These are phyloP conservation scores for Leccinum longicurvipes DNA, from an alignment of 768 basidiomycete species.

Conservation along the genomic window DNA sequence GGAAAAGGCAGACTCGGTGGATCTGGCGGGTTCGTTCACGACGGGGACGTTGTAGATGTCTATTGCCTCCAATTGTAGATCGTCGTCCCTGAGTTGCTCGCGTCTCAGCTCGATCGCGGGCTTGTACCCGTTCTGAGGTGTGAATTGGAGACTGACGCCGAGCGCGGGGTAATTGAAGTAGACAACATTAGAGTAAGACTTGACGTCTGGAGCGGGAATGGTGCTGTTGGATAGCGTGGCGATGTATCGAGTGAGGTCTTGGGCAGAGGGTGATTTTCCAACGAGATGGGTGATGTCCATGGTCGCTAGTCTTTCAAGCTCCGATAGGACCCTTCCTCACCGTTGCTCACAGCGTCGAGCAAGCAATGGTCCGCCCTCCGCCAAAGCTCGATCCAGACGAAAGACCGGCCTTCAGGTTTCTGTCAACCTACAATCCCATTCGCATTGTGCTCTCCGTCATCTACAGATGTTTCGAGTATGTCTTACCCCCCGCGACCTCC, in stretches of 20 bases:
- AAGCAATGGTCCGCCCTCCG: constrained; percentile 19
- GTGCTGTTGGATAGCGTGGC: constrained; percentile 28
- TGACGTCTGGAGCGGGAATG: constrained; percentile 53
- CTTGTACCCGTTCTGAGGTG: constrained; percentile 62
- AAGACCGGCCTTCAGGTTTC: neutral
- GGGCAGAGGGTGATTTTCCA: constrained; percentile 49
- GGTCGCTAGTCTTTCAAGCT: constrained; percentile 15
- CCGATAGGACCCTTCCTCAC: constrained; percentile 14
- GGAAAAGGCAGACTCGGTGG: constrained; percentile 53
- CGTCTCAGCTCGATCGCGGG: constrained; percentile 44
- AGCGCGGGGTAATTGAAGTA: constrained; percentile 83
- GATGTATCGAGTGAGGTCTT: constrained; percentile 43
- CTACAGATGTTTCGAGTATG: constrained; percentile 1
- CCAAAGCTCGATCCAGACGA: constrained; percentile 17
- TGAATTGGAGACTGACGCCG: constrained; percentile 79
- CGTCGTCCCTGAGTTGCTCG: constrained; percentile 47
- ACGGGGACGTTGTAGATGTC: constrained; percentile 75
- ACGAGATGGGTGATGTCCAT: constrained; percentile 40
- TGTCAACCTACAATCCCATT: constrained; percentile 7
- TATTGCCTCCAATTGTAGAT: constrained; percentile 62
- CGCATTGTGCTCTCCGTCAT: neutral
- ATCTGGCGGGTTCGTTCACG: constrained; percentile 36
- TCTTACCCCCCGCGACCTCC: constrained; percentile 15
- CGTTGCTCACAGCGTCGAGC: constrained; percentile 9
- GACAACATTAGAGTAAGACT: constrained; percentile 75